Evolutionary conservation across 495 filamentous ascomycete species (phyloP).

Genomic region (Xylaria venustula): DNA sequence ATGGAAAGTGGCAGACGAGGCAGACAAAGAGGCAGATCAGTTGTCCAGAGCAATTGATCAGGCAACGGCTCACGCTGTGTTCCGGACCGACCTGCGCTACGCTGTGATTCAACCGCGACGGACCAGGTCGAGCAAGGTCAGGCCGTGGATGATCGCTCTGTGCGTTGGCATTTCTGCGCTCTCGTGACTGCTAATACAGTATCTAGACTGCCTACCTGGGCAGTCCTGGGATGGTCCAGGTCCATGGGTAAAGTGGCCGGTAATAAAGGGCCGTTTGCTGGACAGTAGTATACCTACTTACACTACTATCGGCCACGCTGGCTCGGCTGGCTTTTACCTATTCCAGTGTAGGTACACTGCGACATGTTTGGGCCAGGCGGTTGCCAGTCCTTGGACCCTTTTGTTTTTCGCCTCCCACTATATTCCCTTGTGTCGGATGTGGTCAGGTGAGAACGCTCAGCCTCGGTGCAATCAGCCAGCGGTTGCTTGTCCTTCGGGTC

Average conservation of each 20-base stretch:
- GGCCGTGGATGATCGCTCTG: constrained; percentile 14
- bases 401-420: constrained; percentile 1
- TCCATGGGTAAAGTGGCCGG: constrained; percentile 9
- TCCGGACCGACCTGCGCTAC: constrained; percentile 2
- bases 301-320: too few relatives aligned
- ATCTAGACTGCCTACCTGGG: not conserved
- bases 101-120: constrained; percentile 2
- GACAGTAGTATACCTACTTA: not conserved
- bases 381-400: not conserved
- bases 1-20: not conserved
- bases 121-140: constrained; percentile 11
- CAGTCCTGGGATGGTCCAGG: not conserved
- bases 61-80: constrained; percentile 1
- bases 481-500: not conserved
- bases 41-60: not conserved
- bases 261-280: not conserved
- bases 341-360: too few relatives aligned
- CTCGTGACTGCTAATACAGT: constrained; percentile 2
- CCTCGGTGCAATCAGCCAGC: constrained; percentile 14
- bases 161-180: constrained; percentile 16
- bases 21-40: not conserved
- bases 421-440: constrained; percentile 10
- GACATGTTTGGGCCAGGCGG: not conserved
- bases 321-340: too few relatives aligned
- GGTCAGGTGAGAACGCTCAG: constrained; percentile 16